Base-by-base conservation (phyloP, 2,329 filamentous ascomycete genomes). In the Trichoderma sp. region DNA sequence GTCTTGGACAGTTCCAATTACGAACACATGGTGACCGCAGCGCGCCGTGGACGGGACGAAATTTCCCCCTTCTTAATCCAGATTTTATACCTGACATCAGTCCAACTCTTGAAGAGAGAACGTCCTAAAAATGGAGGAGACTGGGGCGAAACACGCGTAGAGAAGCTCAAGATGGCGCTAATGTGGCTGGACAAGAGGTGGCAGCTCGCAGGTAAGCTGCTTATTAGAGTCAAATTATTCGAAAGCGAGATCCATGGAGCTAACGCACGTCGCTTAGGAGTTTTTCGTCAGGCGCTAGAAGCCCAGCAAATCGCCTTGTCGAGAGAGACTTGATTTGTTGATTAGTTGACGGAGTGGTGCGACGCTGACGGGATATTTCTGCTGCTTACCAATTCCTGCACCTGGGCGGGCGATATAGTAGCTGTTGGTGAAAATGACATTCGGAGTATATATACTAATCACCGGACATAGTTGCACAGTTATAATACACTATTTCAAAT, bases 271-370 rank as follows among this genome's bases (percentile, higher is more conserved):
- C 5, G 3, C 3, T 24, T 28, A 70, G 67, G 67, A 8, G 65
- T 60, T 1, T 61, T 69, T 26, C 36, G 30, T 14, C 65, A 69
- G n/a, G 36, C 65, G 26, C 36, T 69, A 32, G 65, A 69, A 60
- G 65, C 65, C n/a, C 53, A 34, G 65, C 65, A 69, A 43, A 34
- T 69, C 30, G 56, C 53, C 6, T 51, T 69, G 65, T 47, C 65
- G 21, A 60, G 56, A 34, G 26, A 32, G 39, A 43, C 39, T n/a
- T 58, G 14, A 28, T 32, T 32, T n/a, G 28, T 14, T 32, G 56
- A 60, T 34, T 53, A 53, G 56, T 30, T 32, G 56, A 26, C 21
- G 4, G 24, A 26, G 34, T 63, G 60, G 15, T 63, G 24, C 36
- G 15, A 28, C 15, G 34, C 26, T 34, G 60, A 63, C 21, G 34